These are phyloP conservation scores for Pseudomonodictys pantanalensis DNA, from an alignment of 495 filamentous ascomycete genomes.

Conservation along the genomic window DNA sequence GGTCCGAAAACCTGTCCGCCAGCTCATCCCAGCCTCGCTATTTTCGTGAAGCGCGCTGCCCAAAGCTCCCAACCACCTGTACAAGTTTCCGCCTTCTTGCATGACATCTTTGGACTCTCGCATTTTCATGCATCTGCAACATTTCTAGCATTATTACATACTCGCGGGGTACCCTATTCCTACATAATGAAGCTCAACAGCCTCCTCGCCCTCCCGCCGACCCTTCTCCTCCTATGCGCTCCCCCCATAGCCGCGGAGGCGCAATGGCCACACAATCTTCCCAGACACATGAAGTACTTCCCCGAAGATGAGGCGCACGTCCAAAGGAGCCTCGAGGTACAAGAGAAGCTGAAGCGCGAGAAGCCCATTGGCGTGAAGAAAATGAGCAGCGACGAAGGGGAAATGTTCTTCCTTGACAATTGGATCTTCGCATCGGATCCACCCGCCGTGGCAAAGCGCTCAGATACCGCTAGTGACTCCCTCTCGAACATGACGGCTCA, in stretches of 20 bases:
- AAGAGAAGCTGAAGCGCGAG: conserved; percentile 37
- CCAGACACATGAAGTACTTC: conserved; percentile 46
- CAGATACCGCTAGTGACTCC: not conserved
- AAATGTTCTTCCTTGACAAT: conserved; percentile 76
- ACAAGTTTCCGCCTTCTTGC: not conserved
- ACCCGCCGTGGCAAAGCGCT: conserved; percentile 1
- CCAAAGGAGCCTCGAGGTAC: conserved; percentile 38
- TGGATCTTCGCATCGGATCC: conserved; percentile 51
- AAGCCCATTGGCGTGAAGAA: conserved; percentile 58
- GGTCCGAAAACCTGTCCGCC: not conserved
- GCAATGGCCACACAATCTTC: conserved; percentile 46
- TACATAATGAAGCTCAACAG: conserved; percentile 12
- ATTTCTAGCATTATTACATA: not conserved
- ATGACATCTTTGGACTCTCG: not conserved
- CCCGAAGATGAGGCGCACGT: conserved; percentile 41
- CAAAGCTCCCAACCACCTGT: conserved; percentile 14
- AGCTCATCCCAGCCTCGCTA: conserved; percentile 31
- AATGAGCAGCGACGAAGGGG: conserved; percentile 76
- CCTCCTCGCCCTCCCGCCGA: conserved; percentile 48
- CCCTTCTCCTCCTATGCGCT: conserved; percentile 47
- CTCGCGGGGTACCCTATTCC: no score
- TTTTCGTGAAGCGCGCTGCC: conserved; percentile 14
- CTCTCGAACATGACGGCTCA: conserved; percentile 2
- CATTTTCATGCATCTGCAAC: not conserved
- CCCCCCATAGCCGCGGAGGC: conserved; percentile 20